These are phyloP conservation scores for Carex kokanica DNA, from an alignment of 176 grass and related monocot species.

Conservation along the genomic window DNA sequence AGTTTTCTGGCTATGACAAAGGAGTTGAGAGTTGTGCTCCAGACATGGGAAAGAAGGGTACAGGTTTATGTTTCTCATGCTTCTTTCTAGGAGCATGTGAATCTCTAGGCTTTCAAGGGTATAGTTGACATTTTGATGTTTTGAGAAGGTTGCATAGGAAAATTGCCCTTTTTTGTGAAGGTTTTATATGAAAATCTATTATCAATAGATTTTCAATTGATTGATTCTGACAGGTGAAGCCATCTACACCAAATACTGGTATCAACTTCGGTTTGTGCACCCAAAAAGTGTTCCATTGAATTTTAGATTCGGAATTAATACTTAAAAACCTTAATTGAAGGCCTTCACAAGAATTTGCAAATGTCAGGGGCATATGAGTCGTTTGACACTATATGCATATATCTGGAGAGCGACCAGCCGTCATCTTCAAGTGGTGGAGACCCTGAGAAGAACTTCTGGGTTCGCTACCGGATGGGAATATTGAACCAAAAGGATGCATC, in stretches of 20 bases:
- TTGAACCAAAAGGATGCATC: slow-evolving; percentile 78
- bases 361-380: slow-evolving; percentile 88
- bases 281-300: not conserved
- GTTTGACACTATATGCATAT: slow-evolving; percentile 95
- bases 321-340: not conserved
- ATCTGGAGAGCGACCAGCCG: slow-evolving; percentile 93
- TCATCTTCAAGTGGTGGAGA: slow-evolving; percentile 53
- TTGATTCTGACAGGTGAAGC: not conserved
- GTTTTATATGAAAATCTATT: not conserved
- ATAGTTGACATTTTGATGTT: not conserved
- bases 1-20: not conserved
- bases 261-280: not conserved
- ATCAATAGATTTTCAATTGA: not conserved
- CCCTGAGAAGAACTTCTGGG: slow-evolving; percentile 96
- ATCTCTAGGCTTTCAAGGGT: not conserved
- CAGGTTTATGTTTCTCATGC: not conserved
- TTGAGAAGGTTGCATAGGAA: not conserved
- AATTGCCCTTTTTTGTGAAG: not conserved
- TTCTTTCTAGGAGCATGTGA: not conserved
- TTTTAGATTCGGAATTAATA: not conserved
- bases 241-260: not conserved
- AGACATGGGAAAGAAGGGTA: not conserved
- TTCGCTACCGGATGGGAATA: slow-evolving; percentile 91
- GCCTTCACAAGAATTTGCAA: not conserved
- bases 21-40: not conserved